These are phyloP conservation scores for Coemansia sp. DNA, from an alignment of 192 early-diverging fungal species.

Conservation along the genomic window DNA sequence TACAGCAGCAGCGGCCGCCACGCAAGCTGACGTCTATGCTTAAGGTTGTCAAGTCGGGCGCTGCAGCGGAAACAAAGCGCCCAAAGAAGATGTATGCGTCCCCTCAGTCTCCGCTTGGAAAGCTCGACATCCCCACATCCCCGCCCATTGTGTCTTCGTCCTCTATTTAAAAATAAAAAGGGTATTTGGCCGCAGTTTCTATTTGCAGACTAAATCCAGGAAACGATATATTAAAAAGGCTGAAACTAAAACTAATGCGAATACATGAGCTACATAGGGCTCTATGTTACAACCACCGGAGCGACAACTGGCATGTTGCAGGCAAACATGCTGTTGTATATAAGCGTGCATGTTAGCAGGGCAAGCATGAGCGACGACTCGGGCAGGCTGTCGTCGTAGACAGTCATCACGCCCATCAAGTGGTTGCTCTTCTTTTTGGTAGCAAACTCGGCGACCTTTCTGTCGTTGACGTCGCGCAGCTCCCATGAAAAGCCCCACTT, in stretches of 20 bases:
- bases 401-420: not conserved
- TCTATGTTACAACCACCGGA: not conserved
- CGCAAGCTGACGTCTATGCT: constrained; percentile 44
- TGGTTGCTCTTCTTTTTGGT: not conserved
- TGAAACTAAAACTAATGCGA: not conserved
- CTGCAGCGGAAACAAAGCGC: not conserved
- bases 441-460: constrained; percentile 2
- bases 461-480: not conserved
- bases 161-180: constrained; percentile 5
- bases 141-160: constrained; percentile 13
- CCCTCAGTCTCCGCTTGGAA: constrained; percentile 4
- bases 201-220: too few species aligned
- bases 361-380: not conserved
- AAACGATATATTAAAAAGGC: not conserved
- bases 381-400: not conserved
- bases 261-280: not conserved
- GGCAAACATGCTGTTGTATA: not conserved
- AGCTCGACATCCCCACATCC: constrained; percentile 16
- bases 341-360: not conserved
- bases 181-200: too few species aligned
- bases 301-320: not conserved
- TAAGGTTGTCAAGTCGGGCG: constrained; percentile 31
- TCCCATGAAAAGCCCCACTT: not conserved
- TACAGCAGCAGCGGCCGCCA: not conserved
- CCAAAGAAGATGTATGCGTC: constrained; percentile 3